Conservation (phyloP, 345 rosid species). For the Eutrema yunnanense region DNA sequence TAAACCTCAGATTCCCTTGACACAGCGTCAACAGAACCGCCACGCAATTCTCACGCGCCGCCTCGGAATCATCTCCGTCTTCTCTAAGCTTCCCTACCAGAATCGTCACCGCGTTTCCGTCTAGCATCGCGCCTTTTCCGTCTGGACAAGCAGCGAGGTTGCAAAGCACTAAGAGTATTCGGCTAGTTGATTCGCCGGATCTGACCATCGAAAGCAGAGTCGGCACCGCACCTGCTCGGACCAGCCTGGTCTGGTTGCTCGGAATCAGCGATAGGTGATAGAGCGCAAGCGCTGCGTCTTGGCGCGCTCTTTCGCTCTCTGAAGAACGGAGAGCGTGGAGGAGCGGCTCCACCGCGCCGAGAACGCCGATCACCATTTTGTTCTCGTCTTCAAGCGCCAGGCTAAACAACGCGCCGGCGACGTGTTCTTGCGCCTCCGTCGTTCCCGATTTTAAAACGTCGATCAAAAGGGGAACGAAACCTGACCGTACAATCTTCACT, state of each 20-base stretch:
- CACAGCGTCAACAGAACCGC: slow-evolving; percentile 54
- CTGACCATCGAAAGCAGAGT: slow-evolving; percentile 55
- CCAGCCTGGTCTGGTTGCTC: slow-evolving; percentile 54
- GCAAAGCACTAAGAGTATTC: slow-evolving; percentile 50
- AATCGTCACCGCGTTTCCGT: slow-evolving; percentile 58
- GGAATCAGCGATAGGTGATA: slow-evolving; percentile 71
- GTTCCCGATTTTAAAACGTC: slow-evolving; percentile 72
- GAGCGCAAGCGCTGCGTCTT: slow-evolving; percentile 68
- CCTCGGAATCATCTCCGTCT: slow-evolving; percentile 40
- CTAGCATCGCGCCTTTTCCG: slow-evolving; percentile 65
- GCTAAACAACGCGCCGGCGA: slow-evolving; percentile 76
- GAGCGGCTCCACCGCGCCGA: slow-evolving; percentile 81
- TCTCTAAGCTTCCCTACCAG: slow-evolving; percentile 55
- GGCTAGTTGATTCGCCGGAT: slow-evolving; percentile 42
- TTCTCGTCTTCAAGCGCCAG: slow-evolving; percentile 77
- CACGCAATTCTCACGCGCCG: slow-evolving; percentile 60
- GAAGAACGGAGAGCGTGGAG: slow-evolving; percentile 59
- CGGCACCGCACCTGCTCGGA: slow-evolving; percentile 60
- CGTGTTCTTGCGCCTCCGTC: slow-evolving; percentile 74
- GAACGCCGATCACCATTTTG: slow-evolving; percentile 79
- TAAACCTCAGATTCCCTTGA: slow-evolving; percentile 74
- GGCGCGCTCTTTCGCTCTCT: slow-evolving; percentile 53
- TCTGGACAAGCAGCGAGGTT: slow-evolving; percentile 66
- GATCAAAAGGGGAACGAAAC: slow-evolving; percentile 58
- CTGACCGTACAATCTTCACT: slow-evolving; percentile 67